Evolutionary conservation across 2,329 filamentous ascomycete species (phyloP).

Genomic region (Beauveria sp.): DNA sequence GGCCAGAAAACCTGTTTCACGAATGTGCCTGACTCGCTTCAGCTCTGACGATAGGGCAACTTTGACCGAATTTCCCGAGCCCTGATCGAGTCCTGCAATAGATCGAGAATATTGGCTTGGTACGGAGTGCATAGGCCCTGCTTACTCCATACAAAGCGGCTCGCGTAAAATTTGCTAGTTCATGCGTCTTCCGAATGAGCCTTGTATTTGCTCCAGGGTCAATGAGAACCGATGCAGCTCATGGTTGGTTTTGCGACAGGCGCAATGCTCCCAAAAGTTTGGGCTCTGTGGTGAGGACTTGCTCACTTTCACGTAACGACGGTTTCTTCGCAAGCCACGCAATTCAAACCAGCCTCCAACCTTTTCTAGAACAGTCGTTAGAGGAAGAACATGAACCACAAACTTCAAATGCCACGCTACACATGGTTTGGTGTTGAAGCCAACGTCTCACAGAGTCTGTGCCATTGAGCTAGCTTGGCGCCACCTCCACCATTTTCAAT

Average conservation of each 20-base stretch:
- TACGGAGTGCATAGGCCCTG: not conserved
- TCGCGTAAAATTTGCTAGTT: not conserved
- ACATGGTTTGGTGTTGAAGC: not conserved
- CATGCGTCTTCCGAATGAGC: not conserved
- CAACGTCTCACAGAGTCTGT: not conserved
- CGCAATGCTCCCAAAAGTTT: not conserved
- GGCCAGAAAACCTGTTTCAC: not conserved
- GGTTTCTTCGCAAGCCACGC: not conserved
- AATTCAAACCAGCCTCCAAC: not conserved
- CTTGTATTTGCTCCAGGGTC: not conserved
- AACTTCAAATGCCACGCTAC: not conserved
- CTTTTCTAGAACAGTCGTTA: not conserved
- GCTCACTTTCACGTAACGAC: not conserved
- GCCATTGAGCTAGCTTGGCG: not conserved
- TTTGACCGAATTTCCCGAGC: not conserved
- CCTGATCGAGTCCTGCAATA: not conserved
- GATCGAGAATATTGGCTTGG: not conserved
- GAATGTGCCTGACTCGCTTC: not conserved
- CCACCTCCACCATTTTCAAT: constrained; percentile 2
- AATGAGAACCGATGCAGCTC: not conserved
- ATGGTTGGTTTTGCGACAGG: not conserved
- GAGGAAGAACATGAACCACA: not conserved
- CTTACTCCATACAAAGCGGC: not conserved
- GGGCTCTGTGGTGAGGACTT: not conserved
- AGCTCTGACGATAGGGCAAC: too few relatives aligned